A percentile compares a stretch with the other conserved stretches of the same genome.
phyloP scores from a whole-genome alignment of 2,329 filamentous ascomycete genomes.

The Grosmannia serpens region DNA sequence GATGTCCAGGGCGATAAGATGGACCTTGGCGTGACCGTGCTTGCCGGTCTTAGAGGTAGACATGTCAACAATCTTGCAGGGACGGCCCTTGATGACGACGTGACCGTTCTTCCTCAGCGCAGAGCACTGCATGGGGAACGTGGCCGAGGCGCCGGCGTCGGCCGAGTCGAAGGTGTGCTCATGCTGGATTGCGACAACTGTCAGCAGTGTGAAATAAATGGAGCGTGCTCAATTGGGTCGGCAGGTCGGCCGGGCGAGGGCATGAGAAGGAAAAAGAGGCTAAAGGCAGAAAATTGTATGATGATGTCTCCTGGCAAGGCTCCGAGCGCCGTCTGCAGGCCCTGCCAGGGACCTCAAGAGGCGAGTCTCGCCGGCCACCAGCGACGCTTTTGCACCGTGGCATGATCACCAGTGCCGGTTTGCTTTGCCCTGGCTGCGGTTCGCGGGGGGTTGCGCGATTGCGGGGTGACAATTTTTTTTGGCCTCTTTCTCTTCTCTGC shows the following conservation, averaged over 20 bases:
- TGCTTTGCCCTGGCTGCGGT: background rate
- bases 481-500: constrained; percentile 14
- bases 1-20: constrained; percentile 95
- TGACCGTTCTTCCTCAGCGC: constrained; percentile 98
- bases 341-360: background rate
- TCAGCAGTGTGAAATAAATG: background rate
- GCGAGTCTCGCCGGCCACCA: background rate
- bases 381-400: background rate
- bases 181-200: constrained; percentile 32
- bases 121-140: constrained; percentile 98
- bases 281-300: background rate
- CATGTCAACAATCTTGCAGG: constrained; percentile 99
- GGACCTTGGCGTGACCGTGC: constrained; percentile 99
- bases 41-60: constrained; percentile 99
- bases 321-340: background rate
- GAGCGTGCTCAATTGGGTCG: background rate
- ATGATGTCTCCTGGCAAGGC: background rate
- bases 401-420: background rate
- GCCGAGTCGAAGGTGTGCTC: constrained; percentile 74
- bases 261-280: background rate
- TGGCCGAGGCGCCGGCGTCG: constrained; percentile 91
- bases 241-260: background rate
- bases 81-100: constrained; percentile 96
- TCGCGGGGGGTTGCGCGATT: constrained; percentile 19
- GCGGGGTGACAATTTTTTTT: constrained; percentile 35